Base-by-base conservation (phyloP, 2,329 filamentous ascomycete genomes). In the Sarocladium oryzae region DNA sequence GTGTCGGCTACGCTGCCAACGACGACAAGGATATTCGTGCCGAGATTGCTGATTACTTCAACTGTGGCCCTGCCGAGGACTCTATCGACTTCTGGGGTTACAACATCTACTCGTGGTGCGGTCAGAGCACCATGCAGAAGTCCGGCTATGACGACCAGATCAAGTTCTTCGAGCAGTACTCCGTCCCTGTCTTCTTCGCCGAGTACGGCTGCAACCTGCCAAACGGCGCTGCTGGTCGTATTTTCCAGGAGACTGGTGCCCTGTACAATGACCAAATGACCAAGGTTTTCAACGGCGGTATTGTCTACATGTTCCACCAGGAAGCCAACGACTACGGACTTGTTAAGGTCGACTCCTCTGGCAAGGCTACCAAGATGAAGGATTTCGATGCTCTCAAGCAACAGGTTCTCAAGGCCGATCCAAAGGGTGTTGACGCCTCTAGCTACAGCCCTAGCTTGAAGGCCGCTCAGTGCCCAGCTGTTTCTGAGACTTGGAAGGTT, bases 81-180 rank as follows among this genome's bases (percentile, higher is more conserved):
- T 63, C 86, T 55, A 96, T 97, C 58, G 93, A 99, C 72, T 97
- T 95, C 78, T 99, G 91, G 88, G 93, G 93, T 54, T 97, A 97
- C 85, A 99, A 99, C 79, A 96, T 97, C 74, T 99, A 99, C 80
- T 95, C 91, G 50, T 99, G 93, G 93, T 99, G 93, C 68, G 93
- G 92, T 60, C 69, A 91, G 60, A 95, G 88, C 64, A 82, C 76
- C 62, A 93, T 86, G 74, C 64, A 76, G 32, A 65, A 77, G 54
- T 96, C 93, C 3, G 89, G 89, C 51, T 99, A 91, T 72, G 77
- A 85, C 57, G 78, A 83, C 52, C 87, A 92, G 67, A 90, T 90
- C 60, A 70, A 88, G 58, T 92, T 96, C 73, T 99, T 96, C 75
- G 69, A 76, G 54, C 82, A 85, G 66, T 99, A 93, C 78, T 89